phyloP scores from a whole-genome alignment of 371 early-diverging fungal species.

The Aphelidium insulamus region DNA sequence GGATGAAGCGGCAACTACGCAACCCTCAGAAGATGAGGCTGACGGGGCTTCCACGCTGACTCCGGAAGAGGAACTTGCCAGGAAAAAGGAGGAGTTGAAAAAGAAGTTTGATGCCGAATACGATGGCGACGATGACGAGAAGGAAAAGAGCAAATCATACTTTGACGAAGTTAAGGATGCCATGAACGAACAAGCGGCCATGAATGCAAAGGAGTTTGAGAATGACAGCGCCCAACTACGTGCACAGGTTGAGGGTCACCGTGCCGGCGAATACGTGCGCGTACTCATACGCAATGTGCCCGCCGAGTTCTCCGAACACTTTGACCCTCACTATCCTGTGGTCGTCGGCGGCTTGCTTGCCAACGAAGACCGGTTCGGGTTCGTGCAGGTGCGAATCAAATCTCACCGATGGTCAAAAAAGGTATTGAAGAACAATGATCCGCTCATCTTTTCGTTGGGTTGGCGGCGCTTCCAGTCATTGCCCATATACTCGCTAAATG shows the following conservation, averaged over 20 bases:
- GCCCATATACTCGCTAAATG: slow-evolving; percentile 83
- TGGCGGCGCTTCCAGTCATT: slow-evolving; percentile 96
- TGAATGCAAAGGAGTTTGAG: slow-evolving; percentile 68
- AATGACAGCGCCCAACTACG: slow-evolving; percentile 48
- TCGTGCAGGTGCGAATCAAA: slow-evolving; percentile 85
- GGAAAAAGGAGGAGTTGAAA: slow-evolving; percentile 70
- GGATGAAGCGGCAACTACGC: slow-evolving; percentile 9
- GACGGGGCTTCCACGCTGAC: slow-evolving; percentile 11
- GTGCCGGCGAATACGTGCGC: slow-evolving; percentile 83
- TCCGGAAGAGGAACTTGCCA: slow-evolving; percentile 36
- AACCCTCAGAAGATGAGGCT: slow-evolving; percentile 10
- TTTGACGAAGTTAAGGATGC: slow-evolving; percentile 74
- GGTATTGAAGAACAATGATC: slow-evolving; percentile 93
- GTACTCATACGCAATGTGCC: slow-evolving; percentile 70
- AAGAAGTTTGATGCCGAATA: slow-evolving; percentile 78
- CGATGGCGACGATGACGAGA: slow-evolving; percentile 45
- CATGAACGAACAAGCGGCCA: slow-evolving; percentile 48
- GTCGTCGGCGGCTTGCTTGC: slow-evolving; percentile 73
- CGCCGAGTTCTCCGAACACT: slow-evolving; percentile 74
- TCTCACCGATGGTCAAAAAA: slow-evolving; percentile 94
- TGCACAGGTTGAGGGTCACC: slow-evolving; percentile 57
- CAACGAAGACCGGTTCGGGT: slow-evolving; percentile 73
- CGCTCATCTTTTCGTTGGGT: slow-evolving; percentile 89
- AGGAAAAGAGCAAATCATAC: slow-evolving; percentile 37
- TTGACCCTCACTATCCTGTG: slow-evolving; percentile 66